Conservation (phyloP, 2,329 filamentous ascomycete genomes). For the Ceratocystis papillata region DNA sequence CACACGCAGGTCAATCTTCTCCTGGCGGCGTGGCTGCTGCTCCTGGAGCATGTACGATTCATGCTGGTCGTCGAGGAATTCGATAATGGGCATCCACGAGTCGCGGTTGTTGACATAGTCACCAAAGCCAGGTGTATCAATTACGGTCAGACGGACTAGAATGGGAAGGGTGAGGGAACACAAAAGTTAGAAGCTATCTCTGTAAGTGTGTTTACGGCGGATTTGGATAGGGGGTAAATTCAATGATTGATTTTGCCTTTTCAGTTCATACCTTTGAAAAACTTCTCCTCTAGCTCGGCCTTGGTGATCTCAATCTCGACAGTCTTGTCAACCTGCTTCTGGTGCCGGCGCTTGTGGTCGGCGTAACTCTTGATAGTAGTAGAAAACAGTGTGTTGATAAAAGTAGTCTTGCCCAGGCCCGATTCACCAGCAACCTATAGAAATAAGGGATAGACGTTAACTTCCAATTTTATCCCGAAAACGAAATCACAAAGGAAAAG, state of each 20-base stretch:
- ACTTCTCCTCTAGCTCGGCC: conserved; percentile 99
- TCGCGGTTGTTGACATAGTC: conserved; percentile 99
- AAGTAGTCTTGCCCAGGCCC: conserved; percentile 96
- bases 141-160: conserved; percentile 90
- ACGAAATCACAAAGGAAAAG: neutral
- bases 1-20: conserved; percentile 99
- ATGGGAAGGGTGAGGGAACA: neutral
- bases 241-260: neutral
- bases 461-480: no score
- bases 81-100: conserved; percentile 99
- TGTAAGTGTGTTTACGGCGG: conserved; percentile 25
- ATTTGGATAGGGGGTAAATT: conserved; percentile 4
- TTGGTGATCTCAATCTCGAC: conserved; percentile 99
- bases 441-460: neutral
- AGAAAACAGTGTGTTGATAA: conserved; percentile 99
- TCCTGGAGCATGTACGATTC: conserved; percentile 99
- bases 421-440: conserved; percentile 91
- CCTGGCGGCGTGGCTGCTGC: conserved; percentile 92
- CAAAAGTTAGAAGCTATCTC: conserved; percentile 20
- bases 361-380: conserved; percentile 99
- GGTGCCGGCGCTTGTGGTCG: conserved; percentile 97
- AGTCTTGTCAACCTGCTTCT: conserved; percentile 99
- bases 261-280: conserved; percentile 78
- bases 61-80: conserved; percentile 99
- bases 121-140: conserved; percentile 96